These are phyloP conservation scores for Hyphodiscus sp. DNA, from an alignment of 2,329 filamentous ascomycete genomes.

Conservation along the genomic window DNA sequence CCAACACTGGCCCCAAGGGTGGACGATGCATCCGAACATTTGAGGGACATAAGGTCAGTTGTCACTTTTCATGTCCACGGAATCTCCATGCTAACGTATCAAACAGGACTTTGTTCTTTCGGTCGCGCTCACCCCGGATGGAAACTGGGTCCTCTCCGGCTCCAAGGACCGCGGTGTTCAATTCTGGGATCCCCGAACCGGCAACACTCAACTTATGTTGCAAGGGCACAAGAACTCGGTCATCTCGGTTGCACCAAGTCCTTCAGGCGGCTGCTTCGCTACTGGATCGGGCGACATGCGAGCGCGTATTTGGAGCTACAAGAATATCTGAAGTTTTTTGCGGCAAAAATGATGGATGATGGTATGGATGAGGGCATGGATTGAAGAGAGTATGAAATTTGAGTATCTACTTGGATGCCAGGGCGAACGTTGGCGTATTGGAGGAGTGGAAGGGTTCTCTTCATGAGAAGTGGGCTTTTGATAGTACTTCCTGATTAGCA, in stretches of 20 bases:
- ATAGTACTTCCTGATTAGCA: neutral
- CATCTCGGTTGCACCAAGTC: slow-evolving; percentile 93
- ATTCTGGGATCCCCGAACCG: slow-evolving; percentile 95
- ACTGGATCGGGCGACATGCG: slow-evolving; percentile 97
- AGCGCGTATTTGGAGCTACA: slow-evolving; percentile 92
- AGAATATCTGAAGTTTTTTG: slow-evolving; percentile 23
- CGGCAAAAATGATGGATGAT: neutral
- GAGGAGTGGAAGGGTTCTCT: neutral
- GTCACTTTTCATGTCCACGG: neutral
- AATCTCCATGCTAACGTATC: slow-evolving; percentile 14
- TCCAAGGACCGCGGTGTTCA: slow-evolving; percentile 97
- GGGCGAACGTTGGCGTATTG: neutral
- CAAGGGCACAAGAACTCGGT: slow-evolving; percentile 99
- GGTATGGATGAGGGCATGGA: neutral
- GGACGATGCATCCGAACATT: slow-evolving; percentile 96
- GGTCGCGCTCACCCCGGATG: slow-evolving; percentile 90
- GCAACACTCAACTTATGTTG: slow-evolving; percentile 93
- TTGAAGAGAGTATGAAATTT: neutral
- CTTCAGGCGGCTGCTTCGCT: slow-evolving; percentile 76
- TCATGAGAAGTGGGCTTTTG: neutral
- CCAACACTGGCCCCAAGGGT: slow-evolving; percentile 65
- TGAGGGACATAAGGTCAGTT: slow-evolving; percentile 81
- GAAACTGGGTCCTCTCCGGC: slow-evolving; percentile 91
- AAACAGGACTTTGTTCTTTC: slow-evolving; percentile 87
- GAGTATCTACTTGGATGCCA: neutral